Evolutionary conservation across 768 basidiomycete genomes (phyloP), one percentile per base, ranked within the genome.

Genomic region (Termitomyces sp.): DNA sequence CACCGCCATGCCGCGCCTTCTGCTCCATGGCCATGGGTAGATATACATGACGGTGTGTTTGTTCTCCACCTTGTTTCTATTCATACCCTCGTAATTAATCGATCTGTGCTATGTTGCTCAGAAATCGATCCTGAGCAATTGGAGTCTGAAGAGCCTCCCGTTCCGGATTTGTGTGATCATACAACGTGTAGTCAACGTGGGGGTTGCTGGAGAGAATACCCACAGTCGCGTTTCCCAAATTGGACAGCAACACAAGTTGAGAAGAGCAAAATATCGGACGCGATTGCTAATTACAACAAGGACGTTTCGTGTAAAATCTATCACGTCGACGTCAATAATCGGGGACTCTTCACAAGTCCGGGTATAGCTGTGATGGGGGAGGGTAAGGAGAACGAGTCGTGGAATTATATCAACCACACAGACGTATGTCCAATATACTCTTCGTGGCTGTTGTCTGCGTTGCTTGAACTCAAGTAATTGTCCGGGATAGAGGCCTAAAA

Each of bases 141-240:
- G 21, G 66, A 62, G 12, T 68, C 55, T 23, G 63, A 68, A 19
- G 46, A 65, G 7, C 71, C 73, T 2, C 72, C 76, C 3, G 70
- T 77, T 10, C 75, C 76, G 0, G 59, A 62, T 8, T 63, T 65
- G 21, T 80, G 77, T 57, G 66, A 72, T 46, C 78, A 77, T 50
- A 57, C 54, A 16, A 51, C 57, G 35, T 79, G 78, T 57, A 56
- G 66, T 17, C n/a, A 37, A 38, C 32, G 5, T 17, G 56, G 56
- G 19, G 69, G 68, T 10, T 79, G 77, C 58, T 79, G 75, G 74
- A 69, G 41, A 52, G 66, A 66, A 0, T 80, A 79, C 56, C 78
- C 78, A 5, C 74, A 78, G 46, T 77, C 77, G 7, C 68, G 68
- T 35, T 86, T 82, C 59, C 82, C 80, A 16, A 85, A 83, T 56